Evolutionary conservation across 129 eudicot genomes (phyloP).

Genomic region (Flaveria sonorensis): DNA sequence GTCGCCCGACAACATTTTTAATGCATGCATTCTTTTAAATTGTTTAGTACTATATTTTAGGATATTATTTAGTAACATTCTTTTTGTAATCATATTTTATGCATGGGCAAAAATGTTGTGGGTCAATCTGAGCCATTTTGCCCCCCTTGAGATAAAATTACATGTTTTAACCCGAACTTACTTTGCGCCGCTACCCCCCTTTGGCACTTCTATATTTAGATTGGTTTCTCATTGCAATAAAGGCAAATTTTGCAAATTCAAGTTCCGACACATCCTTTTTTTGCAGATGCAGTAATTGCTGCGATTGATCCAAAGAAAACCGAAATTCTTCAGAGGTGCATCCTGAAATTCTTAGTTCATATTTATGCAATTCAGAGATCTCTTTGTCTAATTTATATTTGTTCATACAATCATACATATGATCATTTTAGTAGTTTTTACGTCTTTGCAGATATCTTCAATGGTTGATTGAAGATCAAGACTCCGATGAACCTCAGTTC

Average conservation of each 20-base stretch:
- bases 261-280: conserved; percentile 15
- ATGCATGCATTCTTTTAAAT: not conserved
- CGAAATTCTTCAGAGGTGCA: conserved; percentile 84
- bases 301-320: conserved; percentile 87
- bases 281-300: conserved; percentile 78
- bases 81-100: not conserved
- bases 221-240: not conserved
- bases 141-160: not conserved
- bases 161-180: not conserved
- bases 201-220: not conserved
- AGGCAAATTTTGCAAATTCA: not conserved
- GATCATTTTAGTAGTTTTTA: conserved; percentile 14
- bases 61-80: not conserved
- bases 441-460: conserved; percentile 72
- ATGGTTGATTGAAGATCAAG: conserved; percentile 98
- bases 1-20: not conserved
- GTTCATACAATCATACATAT: not conserved
- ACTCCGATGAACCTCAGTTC: conserved; percentile 70
- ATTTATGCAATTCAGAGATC: not conserved
- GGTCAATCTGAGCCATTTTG: conserved; percentile 5
- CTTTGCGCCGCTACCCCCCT: not conserved
- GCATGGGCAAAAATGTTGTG: not conserved
- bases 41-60: not conserved
- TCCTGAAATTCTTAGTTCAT: not conserved
- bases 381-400: not conserved